These are phyloP conservation scores for Aechmea fasciata DNA, from an alignment of 176 grass and related monocot genomes.

Conservation along the genomic window DNA sequence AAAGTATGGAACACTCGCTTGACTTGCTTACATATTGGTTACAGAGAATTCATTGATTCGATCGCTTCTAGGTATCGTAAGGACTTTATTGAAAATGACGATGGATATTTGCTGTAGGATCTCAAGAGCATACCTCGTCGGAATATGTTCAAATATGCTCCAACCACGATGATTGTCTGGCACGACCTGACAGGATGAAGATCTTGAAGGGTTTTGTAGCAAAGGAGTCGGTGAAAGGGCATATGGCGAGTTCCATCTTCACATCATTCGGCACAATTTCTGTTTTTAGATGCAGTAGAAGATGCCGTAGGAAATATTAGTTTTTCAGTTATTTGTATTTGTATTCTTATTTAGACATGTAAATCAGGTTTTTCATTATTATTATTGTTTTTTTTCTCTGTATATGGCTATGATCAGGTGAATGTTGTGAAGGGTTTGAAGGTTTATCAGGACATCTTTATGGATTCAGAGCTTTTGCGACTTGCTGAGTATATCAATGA, in stretches of 20 bases:
- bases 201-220: constrained; percentile 95
- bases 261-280: constrained; percentile 50
- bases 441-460: constrained; percentile 91
- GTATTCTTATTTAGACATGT: neutral
- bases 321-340: constrained; percentile 15
- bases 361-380: constrained; percentile 15
- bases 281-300: constrained; percentile 47
- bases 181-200: constrained; percentile 77
- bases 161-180: constrained; percentile 56
- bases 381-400: constrained; percentile 14
- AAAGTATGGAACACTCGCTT: neutral
- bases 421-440: constrained; percentile 98
- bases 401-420: constrained; percentile 40
- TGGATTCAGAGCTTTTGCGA: constrained; percentile 63
- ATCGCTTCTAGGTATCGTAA: neutral
- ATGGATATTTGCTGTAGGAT: constrained; percentile 33
- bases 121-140: constrained; percentile 41
- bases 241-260: constrained; percentile 87
- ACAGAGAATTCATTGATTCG: neutral
- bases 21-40: neutral
- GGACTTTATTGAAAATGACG: neutral
- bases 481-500: constrained; percentile 72
- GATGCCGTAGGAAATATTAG: constrained; percentile 72
- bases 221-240: constrained; percentile 93
- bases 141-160: constrained; percentile 58